These are phyloP conservation scores for Penicillium sp. DNA, from an alignment of 2,329 filamentous ascomycete species.

Conservation along the genomic window DNA sequence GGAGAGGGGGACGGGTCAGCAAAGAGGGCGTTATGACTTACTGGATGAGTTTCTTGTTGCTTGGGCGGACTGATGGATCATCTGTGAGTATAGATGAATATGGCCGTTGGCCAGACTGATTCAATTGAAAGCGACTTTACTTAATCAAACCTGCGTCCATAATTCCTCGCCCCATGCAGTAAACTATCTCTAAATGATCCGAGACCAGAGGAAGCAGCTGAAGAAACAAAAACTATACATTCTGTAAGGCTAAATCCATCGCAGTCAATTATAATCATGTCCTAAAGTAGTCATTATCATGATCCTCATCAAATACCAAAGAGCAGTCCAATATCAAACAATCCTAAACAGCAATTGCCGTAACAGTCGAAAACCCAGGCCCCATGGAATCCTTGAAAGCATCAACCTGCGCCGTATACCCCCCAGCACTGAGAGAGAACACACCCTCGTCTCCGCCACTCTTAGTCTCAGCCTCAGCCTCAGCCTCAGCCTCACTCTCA, in stretches of 20 bases:
- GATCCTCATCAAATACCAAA: not conserved
- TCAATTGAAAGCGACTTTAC: not conserved
- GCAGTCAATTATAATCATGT: not conserved
- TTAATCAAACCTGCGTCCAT: too few relatives aligned
- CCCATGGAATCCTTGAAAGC: slow-evolving; percentile 1
- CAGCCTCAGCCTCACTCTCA: not conserved
- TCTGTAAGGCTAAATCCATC: not conserved
- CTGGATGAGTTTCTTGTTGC: slow-evolving; percentile 9
- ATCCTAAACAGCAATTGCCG: not conserved
- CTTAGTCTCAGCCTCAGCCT: not conserved
- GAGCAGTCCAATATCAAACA: not conserved
- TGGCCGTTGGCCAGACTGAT: not conserved
- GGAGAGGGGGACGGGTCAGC: not conserved
- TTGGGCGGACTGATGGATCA: not conserved
- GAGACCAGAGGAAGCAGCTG: not conserved
- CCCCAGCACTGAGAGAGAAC: not conserved
- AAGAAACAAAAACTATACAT: not conserved
- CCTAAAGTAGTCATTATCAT: not conserved
- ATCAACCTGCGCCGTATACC: not conserved
- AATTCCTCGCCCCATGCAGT: too few relatives aligned
- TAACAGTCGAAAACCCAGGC: not conserved
- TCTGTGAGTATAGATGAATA: not conserved
- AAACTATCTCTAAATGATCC: not conserved
- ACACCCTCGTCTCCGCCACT: not conserved
- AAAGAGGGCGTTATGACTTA: slow-evolving; percentile 2